Evolutionary conservation across 768 basidiomycete species (phyloP), one percentile per base, ranked within the genome.

Genomic region (Kondoa malvinella): DNA sequence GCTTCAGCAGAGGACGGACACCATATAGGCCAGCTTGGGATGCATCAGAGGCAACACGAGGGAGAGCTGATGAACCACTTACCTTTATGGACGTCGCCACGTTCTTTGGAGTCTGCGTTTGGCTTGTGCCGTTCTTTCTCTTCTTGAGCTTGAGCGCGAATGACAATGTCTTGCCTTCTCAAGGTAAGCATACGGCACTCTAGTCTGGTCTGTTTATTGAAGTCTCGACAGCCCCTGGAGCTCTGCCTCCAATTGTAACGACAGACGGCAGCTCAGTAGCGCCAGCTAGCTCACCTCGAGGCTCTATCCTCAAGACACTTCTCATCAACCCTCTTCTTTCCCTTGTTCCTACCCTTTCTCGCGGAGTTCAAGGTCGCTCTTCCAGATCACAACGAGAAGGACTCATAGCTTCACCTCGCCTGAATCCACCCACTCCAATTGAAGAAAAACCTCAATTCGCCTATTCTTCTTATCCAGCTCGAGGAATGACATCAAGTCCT

Each of bases 121-220:
- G 79, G 79, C 75, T 80, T 67, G 77, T 87, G 4, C 95, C 95
- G 1, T 77, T 99, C 32, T 99, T 94, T 78, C 78, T 99, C 33
- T 99, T 99, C 81, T 79, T 99, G 68, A 94, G 91, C 74, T 80
- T 99, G 65, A 92, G 89, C 70, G 94, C 95, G 17, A 97, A 96
- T 71, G 95, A 99, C 76, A 90, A 97, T 74, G 89, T 92, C 1
- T 81, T 97, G 17, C 95, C 95, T 0, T 74, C 73, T 0, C 27
- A 69, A n/a, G 34, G 72, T 71, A 12, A 72, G 74, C 27, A 14
- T 25, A 31, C 25, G 12, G 4, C 58, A 29, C 30, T n/a, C n/a
- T n/a, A n/a, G n/a, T n/a, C n/a, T n/a, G n/a, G n/a, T n/a, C n/a
- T n/a, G n/a, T n/a, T n/a, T n/a, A n/a, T n/a, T n/a, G n/a, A n/a